phyloP scores from a whole-genome alignment of 352 stramenopile genomes.

The Plasmopara halstedii region DNA sequence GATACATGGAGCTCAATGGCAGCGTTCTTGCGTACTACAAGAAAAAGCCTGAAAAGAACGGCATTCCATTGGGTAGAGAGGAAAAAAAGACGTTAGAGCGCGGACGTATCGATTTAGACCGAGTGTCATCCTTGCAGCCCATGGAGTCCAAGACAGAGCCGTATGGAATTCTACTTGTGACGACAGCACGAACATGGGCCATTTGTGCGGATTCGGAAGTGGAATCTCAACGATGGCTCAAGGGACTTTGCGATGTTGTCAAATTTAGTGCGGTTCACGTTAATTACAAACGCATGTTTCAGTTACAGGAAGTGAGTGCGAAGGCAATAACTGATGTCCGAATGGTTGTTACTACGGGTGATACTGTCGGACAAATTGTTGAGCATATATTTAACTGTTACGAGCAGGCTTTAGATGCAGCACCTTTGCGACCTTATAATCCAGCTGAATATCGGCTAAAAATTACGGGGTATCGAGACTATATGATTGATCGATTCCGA shows the following conservation, averaged over 20 bases:
- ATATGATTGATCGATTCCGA: slow-evolving; percentile 76
- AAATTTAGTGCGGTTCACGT: slow-evolving; percentile 77
- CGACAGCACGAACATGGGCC: slow-evolving; percentile 65
- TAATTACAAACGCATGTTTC: slow-evolving; percentile 77
- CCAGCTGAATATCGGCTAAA: slow-evolving; percentile 79
- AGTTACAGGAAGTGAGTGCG: slow-evolving; percentile 77
- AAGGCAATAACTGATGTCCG: slow-evolving; percentile 80
- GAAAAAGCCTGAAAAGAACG: slow-evolving; percentile 79
- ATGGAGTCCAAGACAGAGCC: slow-evolving; percentile 54
- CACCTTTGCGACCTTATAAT: slow-evolving; percentile 68
- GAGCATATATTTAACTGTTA: slow-evolving; percentile 88
- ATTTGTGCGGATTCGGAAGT: slow-evolving; percentile 63
- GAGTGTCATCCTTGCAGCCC: slow-evolving; percentile 72
- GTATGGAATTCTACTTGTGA: slow-evolving; percentile 78
- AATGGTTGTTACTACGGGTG: slow-evolving; percentile 73
- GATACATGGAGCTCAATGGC: slow-evolving; percentile 81
- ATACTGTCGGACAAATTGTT: slow-evolving; percentile 83
- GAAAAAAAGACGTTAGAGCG: slow-evolving; percentile 72
- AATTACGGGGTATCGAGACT: slow-evolving; percentile 80
- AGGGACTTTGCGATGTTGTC: slow-evolving; percentile 67
- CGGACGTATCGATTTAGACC: slow-evolving; percentile 71
- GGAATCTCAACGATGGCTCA: slow-evolving; percentile 77
- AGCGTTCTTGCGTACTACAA: slow-evolving; percentile 76
- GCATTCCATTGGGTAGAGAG: slow-evolving; percentile 52
- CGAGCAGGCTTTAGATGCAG: slow-evolving; percentile 68